Evolutionary conservation across 1,139 yeast genomes (phyloP).

Genomic region (Lodderomyces beijingensis): DNA sequence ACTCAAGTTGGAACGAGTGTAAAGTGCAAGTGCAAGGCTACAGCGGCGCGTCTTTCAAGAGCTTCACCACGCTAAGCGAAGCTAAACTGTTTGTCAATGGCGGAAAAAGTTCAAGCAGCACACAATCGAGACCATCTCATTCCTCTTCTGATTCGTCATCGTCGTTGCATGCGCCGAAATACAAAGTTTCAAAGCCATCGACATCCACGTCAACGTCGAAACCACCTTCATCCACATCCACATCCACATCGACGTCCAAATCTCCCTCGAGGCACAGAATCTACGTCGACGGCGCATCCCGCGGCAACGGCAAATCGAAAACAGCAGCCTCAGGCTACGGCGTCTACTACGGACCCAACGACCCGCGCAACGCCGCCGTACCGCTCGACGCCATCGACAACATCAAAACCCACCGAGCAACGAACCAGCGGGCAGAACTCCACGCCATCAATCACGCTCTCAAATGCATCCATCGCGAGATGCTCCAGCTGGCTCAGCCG

Average conservation of each 20-base stretch:
- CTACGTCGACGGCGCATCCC: conserved; percentile 72
- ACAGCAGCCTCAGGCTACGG: conserved; percentile 62
- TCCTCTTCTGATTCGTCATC: neutral
- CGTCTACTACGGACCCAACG: conserved; percentile 58
- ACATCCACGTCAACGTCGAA: neutral
- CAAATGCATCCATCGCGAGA: conserved; percentile 26
- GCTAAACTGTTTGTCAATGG: conserved; percentile 28
- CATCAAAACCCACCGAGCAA: conserved; percentile 31
- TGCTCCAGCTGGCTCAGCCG: conserved; percentile 1
- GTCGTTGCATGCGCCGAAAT: neutral
- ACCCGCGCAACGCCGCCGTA: conserved; percentile 50
- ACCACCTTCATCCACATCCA: neutral
- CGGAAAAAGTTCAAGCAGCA: conserved; percentile 1
- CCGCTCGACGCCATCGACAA: conserved; percentile 35
- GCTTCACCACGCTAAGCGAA: conserved; percentile 41
- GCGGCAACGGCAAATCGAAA: conserved; percentile 47
- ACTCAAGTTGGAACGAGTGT: conserved; percentile 47
- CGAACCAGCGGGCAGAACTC: conserved; percentile 82
- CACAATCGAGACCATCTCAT: too few relatives aligned
- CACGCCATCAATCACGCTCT: conserved; percentile 61
- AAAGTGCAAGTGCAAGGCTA: conserved; percentile 47
- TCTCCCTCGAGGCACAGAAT: conserved; percentile 15
- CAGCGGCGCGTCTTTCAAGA: conserved; percentile 51
- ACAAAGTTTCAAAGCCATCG: conserved; percentile 4
- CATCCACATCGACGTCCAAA: neutral